Percentiles rank a stretch among this genome's conserved stretches.
Evolutionary conservation across 2,329 filamentous ascomycete species (phyloP).

Genomic region (Colletotrichum gloeosporioides): DNA sequence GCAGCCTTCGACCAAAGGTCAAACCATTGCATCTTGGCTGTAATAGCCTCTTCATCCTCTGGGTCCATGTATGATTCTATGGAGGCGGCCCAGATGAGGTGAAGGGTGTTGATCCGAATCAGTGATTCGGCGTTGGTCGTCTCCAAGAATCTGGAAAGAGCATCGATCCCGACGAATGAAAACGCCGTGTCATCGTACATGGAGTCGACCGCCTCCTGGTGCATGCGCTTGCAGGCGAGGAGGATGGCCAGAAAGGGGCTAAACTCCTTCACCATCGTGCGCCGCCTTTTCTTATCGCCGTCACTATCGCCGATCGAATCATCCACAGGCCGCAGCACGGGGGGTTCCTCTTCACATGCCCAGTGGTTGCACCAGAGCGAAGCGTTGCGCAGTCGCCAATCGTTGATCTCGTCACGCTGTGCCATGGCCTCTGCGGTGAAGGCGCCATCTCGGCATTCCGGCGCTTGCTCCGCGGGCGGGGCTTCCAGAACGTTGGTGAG

Average conservation of each 20-base stretch:
- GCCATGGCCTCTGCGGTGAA: background rate
- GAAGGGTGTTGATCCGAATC: background rate
- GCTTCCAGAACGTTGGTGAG: background rate
- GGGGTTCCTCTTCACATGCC: slow-evolving; percentile 12
- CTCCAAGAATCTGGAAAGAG: background rate
- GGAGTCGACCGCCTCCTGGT: slow-evolving; percentile 7
- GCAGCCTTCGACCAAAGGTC: background rate
- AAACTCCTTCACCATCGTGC: slow-evolving; percentile 4
- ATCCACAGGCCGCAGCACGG: background rate
- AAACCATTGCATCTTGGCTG: background rate
- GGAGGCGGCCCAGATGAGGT: slow-evolving; percentile 1
- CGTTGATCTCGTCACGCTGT: background rate
- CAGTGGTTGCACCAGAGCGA: slow-evolving; percentile 13
- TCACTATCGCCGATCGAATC: background rate
- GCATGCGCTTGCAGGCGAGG: slow-evolving; percentile 15
- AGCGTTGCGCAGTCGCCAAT: background rate
- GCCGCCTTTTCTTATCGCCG: background rate
- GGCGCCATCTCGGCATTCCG: background rate
- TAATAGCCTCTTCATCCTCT: background rate
- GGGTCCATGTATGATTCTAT: slow-evolving; percentile 7
- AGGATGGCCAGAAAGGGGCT: slow-evolving; percentile 13
- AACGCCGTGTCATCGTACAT: slow-evolving; percentile 8
- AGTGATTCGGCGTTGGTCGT: background rate
- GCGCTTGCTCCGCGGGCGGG: background rate
- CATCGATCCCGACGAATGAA: slow-evolving; percentile 21